A percentile compares a stretch with the other conserved stretches of the same genome.
phyloP scores from a whole-genome alignment of 73 alveolate species.

The Tetrahymena borealis region DNA sequence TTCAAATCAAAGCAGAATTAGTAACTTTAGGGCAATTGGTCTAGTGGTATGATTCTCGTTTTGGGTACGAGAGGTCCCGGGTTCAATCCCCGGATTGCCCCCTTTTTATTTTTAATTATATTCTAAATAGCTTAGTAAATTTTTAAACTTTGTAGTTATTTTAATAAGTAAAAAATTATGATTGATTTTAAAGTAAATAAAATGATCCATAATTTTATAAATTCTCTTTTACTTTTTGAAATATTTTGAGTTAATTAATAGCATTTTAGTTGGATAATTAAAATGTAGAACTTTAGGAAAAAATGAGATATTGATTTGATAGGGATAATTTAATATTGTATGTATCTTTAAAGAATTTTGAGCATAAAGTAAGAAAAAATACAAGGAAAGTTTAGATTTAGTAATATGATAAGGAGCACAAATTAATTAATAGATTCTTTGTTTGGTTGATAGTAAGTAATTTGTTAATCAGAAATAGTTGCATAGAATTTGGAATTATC shows the following conservation, averaged over 20 bases:
- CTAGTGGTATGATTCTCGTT: slow-evolving; percentile 83
- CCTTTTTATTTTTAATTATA: neutral
- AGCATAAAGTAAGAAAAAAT: neutral
- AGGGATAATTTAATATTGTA: neutral
- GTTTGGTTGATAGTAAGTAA: neutral
- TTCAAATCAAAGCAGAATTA: neutral
- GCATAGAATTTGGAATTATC: no score
- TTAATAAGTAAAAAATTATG: neutral
- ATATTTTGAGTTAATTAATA: no score
- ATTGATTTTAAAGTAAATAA: no score
- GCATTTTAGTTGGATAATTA: no score
- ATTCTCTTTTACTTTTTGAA: no score
- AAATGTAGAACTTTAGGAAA: no score
- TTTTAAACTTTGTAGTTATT: neutral
- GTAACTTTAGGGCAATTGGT: slow-evolving; percentile 55
- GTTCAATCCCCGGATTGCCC: slow-evolving; percentile 81
- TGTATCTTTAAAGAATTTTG: neutral
- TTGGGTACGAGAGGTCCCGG: slow-evolving; percentile 89
- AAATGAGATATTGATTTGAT: no score
- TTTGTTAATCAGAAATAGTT: neutral
- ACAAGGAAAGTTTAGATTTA: neutral
- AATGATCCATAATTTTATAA: no score
- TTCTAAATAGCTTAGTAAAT: neutral
- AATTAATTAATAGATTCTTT: neutral
- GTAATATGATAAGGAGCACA: neutral